Base-by-base conservation (phyloP, 768 basidiomycete genomes). In the Thelephora aurantiotincta region DNA sequence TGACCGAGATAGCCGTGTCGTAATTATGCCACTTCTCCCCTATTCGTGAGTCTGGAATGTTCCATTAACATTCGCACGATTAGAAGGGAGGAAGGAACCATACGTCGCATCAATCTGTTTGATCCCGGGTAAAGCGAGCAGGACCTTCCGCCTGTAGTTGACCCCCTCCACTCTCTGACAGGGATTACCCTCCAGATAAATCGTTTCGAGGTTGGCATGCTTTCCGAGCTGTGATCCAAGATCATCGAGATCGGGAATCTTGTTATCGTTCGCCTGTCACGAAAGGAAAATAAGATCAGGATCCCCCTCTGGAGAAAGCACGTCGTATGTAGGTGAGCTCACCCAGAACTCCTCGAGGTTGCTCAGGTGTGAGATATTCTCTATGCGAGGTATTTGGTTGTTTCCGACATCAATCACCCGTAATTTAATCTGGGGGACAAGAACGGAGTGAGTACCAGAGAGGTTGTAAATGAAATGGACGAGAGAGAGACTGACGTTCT, bases 101-200 rank as follows among this genome's bases (percentile, higher is more conserved):
- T 58, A 97, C 83, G 87, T 97, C 36, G 96, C 96, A 64, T 99
- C 96, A 45, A 99, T 82, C 65, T 99, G 96, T 57, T 78, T 77
- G 48, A 98, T 64, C 56, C 94, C 88, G 0, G 93, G 93, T 18
- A 96, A 67, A 2, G 80, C 80, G 35, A 98, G 65, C 61, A 86
- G 89, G 47, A 98, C 72, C 67, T 96, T 99, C 46, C 94, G 70
- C 55, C 91, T 68, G 60, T 98, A 99, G 18, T 71, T 75, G 2
- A 74, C 68, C 62, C 76, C 82, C 57, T 97, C 88, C 12, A 68
- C 71, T 41, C 63, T 70, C 60, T 99, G 92, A 53, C 90, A 85
- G 2, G 96, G 96, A 58, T 99, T 99, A 4, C 78, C 82, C 65
- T 99, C 96, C 20, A 99, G 76, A 60, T 99, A 99, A 6, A 99